Conservation (phyloP, 1,284 basidiomycete genomes). For the Pascua sp. region DNA sequence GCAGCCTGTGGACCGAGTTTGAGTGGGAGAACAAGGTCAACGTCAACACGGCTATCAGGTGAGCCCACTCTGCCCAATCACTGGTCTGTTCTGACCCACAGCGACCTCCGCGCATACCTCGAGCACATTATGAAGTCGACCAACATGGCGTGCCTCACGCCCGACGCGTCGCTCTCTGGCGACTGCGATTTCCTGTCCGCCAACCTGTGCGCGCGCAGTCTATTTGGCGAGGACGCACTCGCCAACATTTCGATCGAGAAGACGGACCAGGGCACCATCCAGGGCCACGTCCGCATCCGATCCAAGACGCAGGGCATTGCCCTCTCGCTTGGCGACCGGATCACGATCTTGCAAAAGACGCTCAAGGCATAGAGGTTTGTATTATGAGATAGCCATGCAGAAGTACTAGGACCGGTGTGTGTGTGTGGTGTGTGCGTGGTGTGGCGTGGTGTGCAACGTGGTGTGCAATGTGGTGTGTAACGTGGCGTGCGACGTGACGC, state of each 20-base stretch:
- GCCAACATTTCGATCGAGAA: conserved; percentile 94
- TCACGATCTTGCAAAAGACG: conserved; percentile 54
- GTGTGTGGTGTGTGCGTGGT: too few relatives aligned
- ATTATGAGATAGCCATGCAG: not conserved
- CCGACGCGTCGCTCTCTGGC: conserved; percentile 82
- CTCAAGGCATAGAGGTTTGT: conserved; percentile 12
- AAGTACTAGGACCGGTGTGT: too few relatives aligned
- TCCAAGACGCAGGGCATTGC: conserved; percentile 97
- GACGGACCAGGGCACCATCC: conserved; percentile 74
- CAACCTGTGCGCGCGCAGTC: conserved; percentile 85
- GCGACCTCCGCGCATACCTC: conserved; percentile 74
- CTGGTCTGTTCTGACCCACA: conserved; percentile 42
- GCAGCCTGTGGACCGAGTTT: conserved; percentile 96
- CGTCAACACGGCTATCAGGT: conserved; percentile 73
- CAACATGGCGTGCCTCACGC: conserved; percentile 95
- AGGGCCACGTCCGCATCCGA: conserved; percentile 86
- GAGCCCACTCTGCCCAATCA: not conserved
- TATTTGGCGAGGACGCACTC: conserved; percentile 96
- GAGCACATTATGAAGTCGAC: conserved; percentile 87
- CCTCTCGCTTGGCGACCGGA: conserved; percentile 80
- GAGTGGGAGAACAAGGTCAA: conserved; percentile 99
- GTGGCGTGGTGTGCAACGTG: too few relatives aligned
- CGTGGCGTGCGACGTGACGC: too few relatives aligned
- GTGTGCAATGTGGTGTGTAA: too few relatives aligned
- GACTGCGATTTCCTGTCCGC: conserved; percentile 92